Conservation (phyloP, 2,329 filamentous ascomycete species). For the Fusarium avenaceum region DNA sequence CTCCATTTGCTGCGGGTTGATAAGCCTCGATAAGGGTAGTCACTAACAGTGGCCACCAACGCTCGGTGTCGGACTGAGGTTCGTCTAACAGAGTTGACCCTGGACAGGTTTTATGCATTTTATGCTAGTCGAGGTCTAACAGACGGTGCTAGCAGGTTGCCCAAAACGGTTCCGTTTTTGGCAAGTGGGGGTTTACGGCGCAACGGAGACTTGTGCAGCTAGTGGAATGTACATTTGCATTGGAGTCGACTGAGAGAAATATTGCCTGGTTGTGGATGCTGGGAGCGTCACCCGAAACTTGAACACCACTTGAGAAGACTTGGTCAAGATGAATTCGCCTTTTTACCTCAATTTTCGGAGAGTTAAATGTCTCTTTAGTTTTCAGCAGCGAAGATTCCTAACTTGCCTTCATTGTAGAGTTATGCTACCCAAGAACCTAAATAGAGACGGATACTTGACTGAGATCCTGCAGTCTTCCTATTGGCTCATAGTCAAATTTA, state of each 20-base stretch:
- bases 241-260: neutral
- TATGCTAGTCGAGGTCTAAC: conserved; percentile 14
- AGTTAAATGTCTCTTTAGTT: neutral
- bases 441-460: neutral
- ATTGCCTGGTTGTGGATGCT: neutral
- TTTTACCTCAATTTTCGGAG: neutral
- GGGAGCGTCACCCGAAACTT: neutral
- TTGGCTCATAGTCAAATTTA: conserved; percentile 14
- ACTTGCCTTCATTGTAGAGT: neutral
- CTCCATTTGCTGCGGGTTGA: conserved; percentile 28
- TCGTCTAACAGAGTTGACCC: conserved; percentile 11
- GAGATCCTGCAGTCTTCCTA: neutral
- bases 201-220: conserved; percentile 14
- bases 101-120: conserved; percentile 18
- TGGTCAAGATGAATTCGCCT: neutral
- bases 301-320: neutral
- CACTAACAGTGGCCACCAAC: conserved; percentile 21
- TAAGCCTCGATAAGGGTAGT: conserved; percentile 39
- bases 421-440: neutral
- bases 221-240: neutral
- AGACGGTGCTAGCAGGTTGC: neutral
- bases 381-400: neutral
- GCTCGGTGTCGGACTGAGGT: conserved; percentile 1
- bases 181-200: conserved; percentile 21
- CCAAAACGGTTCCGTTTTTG: conserved; percentile 21